These are phyloP conservation scores for Cyclotella cryptica DNA, from an alignment of 108 stramenopile genomes.

Conservation along the genomic window DNA sequence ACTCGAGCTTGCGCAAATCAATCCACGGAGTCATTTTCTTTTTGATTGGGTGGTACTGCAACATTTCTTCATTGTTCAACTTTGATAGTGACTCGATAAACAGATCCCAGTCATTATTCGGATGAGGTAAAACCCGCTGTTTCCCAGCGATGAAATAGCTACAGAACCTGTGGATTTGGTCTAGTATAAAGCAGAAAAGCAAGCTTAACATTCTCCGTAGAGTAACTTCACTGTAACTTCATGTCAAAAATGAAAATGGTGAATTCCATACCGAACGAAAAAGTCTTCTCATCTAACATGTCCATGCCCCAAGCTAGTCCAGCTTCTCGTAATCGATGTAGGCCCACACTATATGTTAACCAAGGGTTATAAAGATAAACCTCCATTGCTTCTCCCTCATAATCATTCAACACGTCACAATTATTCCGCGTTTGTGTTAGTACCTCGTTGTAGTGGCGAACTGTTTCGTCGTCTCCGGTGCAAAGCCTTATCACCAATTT, in stretches of 20 bases:
- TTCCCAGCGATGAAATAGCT: too few relatives aligned
- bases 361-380: slow-evolving; percentile 70
- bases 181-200: too few relatives aligned
- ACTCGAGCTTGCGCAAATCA: slow-evolving; percentile 29
- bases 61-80: slow-evolving; percentile 25
- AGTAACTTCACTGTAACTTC: neutral
- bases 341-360: slow-evolving; percentile 64
- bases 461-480: slow-evolving; percentile 67
- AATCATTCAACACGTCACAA: slow-evolving; percentile 84
- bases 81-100: slow-evolving; percentile 34
- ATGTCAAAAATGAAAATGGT: neutral
- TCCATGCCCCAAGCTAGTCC: slow-evolving; percentile 43
- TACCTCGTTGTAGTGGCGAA: slow-evolving; percentile 62
- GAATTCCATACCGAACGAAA: neutral
- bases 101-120: slow-evolving; percentile 21
- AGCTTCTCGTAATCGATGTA: slow-evolving; percentile 80
- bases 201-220: neutral
- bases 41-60: slow-evolving; percentile 43
- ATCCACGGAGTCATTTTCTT: slow-evolving; percentile 35
- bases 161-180: too few relatives aligned
- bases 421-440: slow-evolving; percentile 54
- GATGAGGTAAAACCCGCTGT: slow-evolving; percentile 48
- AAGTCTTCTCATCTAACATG: neutral
- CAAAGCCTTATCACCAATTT: slow-evolving; percentile 81
- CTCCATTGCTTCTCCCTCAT: slow-evolving; percentile 63